These are phyloP conservation scores for Fusarium napiforme DNA, from an alignment of 2,329 filamentous ascomycete species.

Conservation along the genomic window DNA sequence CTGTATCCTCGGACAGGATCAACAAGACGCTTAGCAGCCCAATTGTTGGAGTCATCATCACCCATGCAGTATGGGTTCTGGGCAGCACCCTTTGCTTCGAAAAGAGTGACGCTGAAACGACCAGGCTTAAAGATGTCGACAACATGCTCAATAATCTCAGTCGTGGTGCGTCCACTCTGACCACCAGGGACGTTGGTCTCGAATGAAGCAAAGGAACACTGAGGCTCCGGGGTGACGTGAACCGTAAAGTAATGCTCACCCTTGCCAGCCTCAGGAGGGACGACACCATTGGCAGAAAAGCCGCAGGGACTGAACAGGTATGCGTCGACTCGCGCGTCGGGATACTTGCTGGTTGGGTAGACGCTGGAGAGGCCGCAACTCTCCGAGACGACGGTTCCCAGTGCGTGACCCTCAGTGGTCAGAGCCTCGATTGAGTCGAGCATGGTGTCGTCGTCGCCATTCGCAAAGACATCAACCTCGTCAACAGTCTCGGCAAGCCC, in stretches of 20 bases:
- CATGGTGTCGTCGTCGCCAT: slow-evolving; percentile 64
- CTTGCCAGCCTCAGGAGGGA: slow-evolving; percentile 73
- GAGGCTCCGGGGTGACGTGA: slow-evolving; percentile 95
- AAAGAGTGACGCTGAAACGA: slow-evolving; percentile 96
- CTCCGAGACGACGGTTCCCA: slow-evolving; percentile 93
- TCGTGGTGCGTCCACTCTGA: slow-evolving; percentile 87
- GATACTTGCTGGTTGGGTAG: slow-evolving; percentile 87
- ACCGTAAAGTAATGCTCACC: slow-evolving; percentile 95
- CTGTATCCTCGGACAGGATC: slow-evolving; percentile 88
- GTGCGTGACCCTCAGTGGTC: slow-evolving; percentile 91
- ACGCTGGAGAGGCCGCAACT: slow-evolving; percentile 88
- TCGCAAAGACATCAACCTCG: slow-evolving; percentile 84
- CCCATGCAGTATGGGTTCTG: slow-evolving; percentile 55
- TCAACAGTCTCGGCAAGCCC: slow-evolving; percentile 66
- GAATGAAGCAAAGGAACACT: slow-evolving; percentile 97
- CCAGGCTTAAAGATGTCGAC: slow-evolving; percentile 96
- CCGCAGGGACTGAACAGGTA: slow-evolving; percentile 97
- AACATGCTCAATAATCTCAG: slow-evolving; percentile 92
- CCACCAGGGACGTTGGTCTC: slow-evolving; percentile 96
- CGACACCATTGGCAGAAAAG: slow-evolving; percentile 95
- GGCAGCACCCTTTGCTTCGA: slow-evolving; percentile 80
- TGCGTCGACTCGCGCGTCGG: slow-evolving; percentile 92
- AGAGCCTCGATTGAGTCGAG: slow-evolving; percentile 75
- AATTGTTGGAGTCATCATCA: slow-evolving; percentile 52
- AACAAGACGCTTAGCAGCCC: slow-evolving; percentile 65